Base-by-base conservation (phyloP, 257 asterid genomes). In the Lycium ferocissimum region DNA sequence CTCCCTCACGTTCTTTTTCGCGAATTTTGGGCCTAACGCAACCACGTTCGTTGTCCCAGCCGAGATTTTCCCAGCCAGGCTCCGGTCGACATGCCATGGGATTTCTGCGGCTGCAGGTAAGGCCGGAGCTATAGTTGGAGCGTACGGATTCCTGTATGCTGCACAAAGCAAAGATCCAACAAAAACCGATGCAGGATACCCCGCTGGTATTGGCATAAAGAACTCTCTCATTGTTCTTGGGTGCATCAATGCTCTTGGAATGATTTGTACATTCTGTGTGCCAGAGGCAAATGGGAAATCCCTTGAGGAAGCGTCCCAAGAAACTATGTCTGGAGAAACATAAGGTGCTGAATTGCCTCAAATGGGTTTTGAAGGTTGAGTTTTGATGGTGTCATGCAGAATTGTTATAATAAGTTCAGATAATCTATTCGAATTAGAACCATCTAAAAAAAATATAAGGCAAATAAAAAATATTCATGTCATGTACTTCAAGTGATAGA, bases 81-180 rank as follows among this genome's bases (percentile, higher is more conserved):
- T 85, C 2, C 53, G 89, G 0, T 87, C 88, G 7, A 87, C 89
- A 5, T 87, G 88, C 11, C 89, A 87, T 51, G 89, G 88, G 0
- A 87, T 87, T 65, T 87, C 89, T 3, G 88, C 89, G 0, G 89
- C 89, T n/a, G 88, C 89, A 6, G 89, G 89, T 72, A 87, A 87
- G 20, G 89, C 89, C 0, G 89, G 89, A 9, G 89, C 89, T 1
- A 87, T 87, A 1, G 86, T 87, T 9, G 89, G 89, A 15, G 89
- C 86, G 0, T 87, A 81, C 17, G 88, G 88, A 0, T 87, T 87
- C 2, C 12, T 82, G 2, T 87, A 87, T 40, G 89, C 89, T 1
- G 82, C 89, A 1, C 89, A 85, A 82, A 11, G 1, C 22, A n/a
- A 85, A 22, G 88, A 87, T 13, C 51, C 69, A 81, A 38, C 6